Evolutionary conservation across 495 filamentous ascomycete genomes (phyloP).

Genomic region (Platismatia glauca): DNA sequence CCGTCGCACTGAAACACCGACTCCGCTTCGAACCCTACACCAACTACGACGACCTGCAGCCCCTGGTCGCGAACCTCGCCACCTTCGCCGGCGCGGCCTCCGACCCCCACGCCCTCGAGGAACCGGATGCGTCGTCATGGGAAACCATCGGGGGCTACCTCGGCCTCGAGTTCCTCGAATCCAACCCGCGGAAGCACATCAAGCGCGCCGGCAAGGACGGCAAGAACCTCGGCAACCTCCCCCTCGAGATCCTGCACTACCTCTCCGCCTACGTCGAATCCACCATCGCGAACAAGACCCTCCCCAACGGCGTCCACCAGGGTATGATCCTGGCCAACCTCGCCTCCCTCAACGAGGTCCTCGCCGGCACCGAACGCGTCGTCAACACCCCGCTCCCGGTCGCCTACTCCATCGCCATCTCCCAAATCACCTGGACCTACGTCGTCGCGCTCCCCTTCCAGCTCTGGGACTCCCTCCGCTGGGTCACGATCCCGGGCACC

Average conservation of each 20-base stretch:
- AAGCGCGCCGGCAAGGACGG: conserved; percentile 53
- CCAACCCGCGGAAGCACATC: conserved; percentile 64
- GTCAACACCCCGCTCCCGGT: conserved; percentile 76
- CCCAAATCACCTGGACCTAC: conserved; percentile 84
- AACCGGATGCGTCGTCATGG: conserved; percentile 41
- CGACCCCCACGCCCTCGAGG: conserved; percentile 35
- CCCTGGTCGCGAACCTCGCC: conserved; percentile 50
- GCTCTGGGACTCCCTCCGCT: conserved; percentile 50
- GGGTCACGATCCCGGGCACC: conserved; percentile 80
- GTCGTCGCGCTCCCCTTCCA: conserved; percentile 80
- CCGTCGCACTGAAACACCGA: conserved; percentile 69
- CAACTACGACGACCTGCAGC: conserved; percentile 57
- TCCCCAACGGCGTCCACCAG: conserved; percentile 41
- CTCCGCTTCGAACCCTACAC: conserved; percentile 83
- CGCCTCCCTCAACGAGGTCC: conserved; percentile 58
- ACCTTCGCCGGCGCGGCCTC: conserved; percentile 65
- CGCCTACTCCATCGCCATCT: conserved; percentile 77
- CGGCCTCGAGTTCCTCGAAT: conserved; percentile 58
- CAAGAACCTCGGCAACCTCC: conserved; percentile 62
- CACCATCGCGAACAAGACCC: conserved; percentile 43
- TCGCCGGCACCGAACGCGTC: conserved; percentile 69
- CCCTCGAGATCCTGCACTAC: conserved; percentile 68
- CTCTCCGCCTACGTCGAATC: conserved; percentile 58
- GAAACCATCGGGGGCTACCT: conserved; percentile 59
- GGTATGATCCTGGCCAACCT: conserved; percentile 37